phyloP scores from a whole-genome alignment of 257 asterid genomes.

The Solanum dulcamara region DNA sequence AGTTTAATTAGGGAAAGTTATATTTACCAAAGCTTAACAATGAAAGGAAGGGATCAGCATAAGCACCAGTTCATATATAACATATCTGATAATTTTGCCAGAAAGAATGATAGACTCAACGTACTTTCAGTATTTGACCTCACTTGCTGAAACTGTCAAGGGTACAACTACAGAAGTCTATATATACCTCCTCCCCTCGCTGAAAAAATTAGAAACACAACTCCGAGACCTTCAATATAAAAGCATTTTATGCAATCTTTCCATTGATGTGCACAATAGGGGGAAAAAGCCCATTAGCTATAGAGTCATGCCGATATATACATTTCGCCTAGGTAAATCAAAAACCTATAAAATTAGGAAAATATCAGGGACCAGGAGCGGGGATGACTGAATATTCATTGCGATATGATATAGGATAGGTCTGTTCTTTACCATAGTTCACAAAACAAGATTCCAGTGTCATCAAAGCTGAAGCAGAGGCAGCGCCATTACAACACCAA shows the following conservation, averaged over 20 bases:
- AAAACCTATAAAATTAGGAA: neutral
- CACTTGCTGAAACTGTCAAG: neutral
- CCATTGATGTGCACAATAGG: neutral
- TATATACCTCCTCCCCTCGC: neutral
- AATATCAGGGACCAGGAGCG: neutral
- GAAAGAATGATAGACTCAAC: neutral
- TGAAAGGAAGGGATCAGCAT: neutral
- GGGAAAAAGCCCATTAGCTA: neutral
- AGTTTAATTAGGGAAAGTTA: neutral
- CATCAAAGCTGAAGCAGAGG: constrained; percentile 74
- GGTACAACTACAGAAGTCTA: neutral
- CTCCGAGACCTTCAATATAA: neutral
- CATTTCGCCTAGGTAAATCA: neutral
- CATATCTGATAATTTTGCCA: neutral
- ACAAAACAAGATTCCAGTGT: neutral
- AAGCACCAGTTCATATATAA: neutral
- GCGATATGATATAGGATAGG: neutral
- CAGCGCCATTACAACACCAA: constrained; percentile 80
- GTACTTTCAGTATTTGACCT: neutral
- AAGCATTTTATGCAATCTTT: neutral
- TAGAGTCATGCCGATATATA: neutral
- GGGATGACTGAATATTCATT: neutral
- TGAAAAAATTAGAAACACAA: neutral
- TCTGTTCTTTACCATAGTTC: neutral
- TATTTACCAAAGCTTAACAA: neutral